Base-by-base conservation (phyloP, 2,329 filamentous ascomycete genomes). In the Fonsecaea monophora region DNA sequence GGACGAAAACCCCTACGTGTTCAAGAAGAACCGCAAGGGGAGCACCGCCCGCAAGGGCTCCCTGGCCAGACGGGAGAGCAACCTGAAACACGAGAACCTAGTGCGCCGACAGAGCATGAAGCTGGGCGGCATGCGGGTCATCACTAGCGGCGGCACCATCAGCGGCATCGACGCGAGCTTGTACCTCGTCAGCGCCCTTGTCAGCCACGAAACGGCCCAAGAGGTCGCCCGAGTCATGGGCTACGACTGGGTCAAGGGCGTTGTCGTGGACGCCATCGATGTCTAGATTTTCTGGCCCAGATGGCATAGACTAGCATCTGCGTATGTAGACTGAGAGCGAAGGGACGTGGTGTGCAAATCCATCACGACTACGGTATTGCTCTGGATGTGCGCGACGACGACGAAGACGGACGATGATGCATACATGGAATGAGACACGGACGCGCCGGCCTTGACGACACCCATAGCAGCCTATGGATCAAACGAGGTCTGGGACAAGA, bases 161-260 rank as follows among this genome's bases (percentile, higher is more conserved):
- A 89, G 90, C 79, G 92, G 92, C 77, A 83, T 96, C 63, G 92
- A 96, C 83, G 92, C 92, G 63, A 85, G 90, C 73, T 82, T 96
- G 81, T 95, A 96, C 82, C 84, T 96, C 77, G 89, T 96, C 78
- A 91, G 90, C 79, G 91, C 92, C 72, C 81, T 96, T 78, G 91
- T 94, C 58, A 90, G 89, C 68, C 88, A 92, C 75, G 90, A 91
- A 62, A 85, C 89, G 67, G 92, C 92, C 70, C 85, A 88, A 66
- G 90, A 94, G 80, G 89, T 92, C 71, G 89, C 90, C 75, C 86
- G 89, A 70, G 74, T 86, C 72, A 88, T 95, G 84, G 90, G 94
- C 82, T 91, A 94, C 84, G 87, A 85, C 75, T 96, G 92, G 92
- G 64, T 71, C 67, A 74, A 74, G 69, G 72, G 72, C 40, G 68